Evolutionary conservation across 495 filamentous ascomycete genomes (phyloP).

Genomic region (Talaromyces borbonicus): DNA sequence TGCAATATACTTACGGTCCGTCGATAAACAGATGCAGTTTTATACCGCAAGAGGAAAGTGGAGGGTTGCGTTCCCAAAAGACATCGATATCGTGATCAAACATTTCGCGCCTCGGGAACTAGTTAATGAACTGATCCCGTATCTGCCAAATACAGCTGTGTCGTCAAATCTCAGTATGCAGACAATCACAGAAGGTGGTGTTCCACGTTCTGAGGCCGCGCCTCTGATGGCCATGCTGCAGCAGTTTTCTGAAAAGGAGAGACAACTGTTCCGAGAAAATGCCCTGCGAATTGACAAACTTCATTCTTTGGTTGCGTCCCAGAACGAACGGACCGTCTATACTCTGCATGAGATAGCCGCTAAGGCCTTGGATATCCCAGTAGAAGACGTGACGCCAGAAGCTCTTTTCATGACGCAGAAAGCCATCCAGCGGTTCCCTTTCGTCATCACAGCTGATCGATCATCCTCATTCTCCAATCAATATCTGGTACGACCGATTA

Average conservation of each 20-base stretch:
- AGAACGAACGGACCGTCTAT: slow-evolving; percentile 39
- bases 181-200: slow-evolving; percentile 29
- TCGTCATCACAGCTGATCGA: slow-evolving; percentile 39
- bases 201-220: slow-evolving; percentile 29
- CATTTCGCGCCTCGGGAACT: slow-evolving; percentile 48
- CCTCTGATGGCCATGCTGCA: slow-evolving; percentile 24
- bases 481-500: slow-evolving; percentile 41
- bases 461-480: slow-evolving; percentile 30
- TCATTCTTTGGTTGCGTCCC: slow-evolving; percentile 35
- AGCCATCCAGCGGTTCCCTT: slow-evolving; percentile 31
- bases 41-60: slow-evolving; percentile 66
- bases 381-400: slow-evolving; percentile 36
- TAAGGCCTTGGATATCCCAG: slow-evolving; percentile 32
- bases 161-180: slow-evolving; percentile 33
- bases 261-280: slow-evolving; percentile 35
- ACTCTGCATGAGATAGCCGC: slow-evolving; percentile 56
- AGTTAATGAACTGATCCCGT: slow-evolving; percentile 48
- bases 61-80: slow-evolving; percentile 40
- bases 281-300: slow-evolving; percentile 40
- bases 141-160: slow-evolving; percentile 45
- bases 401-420: slow-evolving; percentile 62
- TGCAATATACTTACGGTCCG: slow-evolving; percentile 59
- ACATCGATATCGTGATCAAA: slow-evolving; percentile 53
- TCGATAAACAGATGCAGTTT: slow-evolving; percentile 56
- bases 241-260: slow-evolving; percentile 19